Evolutionary conservation across 192 early-diverging fungal species (phyloP).

Genomic region (Coemansia sp.): DNA sequence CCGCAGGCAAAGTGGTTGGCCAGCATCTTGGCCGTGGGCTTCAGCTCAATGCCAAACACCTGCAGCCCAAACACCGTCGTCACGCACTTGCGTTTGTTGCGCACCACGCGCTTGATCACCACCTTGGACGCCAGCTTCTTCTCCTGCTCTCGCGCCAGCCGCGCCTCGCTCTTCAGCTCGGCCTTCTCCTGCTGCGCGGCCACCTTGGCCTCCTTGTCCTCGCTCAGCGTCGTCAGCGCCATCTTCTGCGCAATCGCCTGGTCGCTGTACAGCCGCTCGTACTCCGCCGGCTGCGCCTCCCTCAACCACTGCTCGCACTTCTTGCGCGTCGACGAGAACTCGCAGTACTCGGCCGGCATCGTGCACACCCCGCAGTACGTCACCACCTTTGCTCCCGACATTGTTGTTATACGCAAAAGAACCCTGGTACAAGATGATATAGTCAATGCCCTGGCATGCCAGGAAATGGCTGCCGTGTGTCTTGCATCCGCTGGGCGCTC

Average conservation of each 20-base stretch:
- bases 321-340: conserved; percentile 73
- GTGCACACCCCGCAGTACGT: conserved; percentile 40
- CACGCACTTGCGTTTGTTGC: conserved; percentile 91
- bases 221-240: conserved; percentile 38
- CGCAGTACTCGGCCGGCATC: conserved; percentile 72
- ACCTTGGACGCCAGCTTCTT: conserved; percentile 74
- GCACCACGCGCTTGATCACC: conserved; percentile 79
- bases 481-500: too few species aligned
- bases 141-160: conserved; percentile 65
- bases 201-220: conserved; percentile 36
- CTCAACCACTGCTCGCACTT: conserved; percentile 79
- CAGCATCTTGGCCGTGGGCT: conserved; percentile 94
- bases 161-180: conserved; percentile 60
- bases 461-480: too few species aligned
- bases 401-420: too few species aligned
- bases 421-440: too few species aligned
- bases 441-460: too few species aligned
- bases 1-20: conserved; percentile 94
- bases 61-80: conserved; percentile 80
- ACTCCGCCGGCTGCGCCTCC: conserved; percentile 53
- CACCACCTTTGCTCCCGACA: too few species aligned
- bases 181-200: conserved; percentile 53
- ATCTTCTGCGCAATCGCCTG: conserved; percentile 27
- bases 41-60: conserved; percentile 90
- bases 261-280: conserved; percentile 55